Percentiles rank a stretch among this genome's conserved stretches.
These are phyloP conservation scores for Colletotrichum horii DNA, from an alignment of 2,329 filamentous ascomycete genomes.

Conservation along the genomic window DNA sequence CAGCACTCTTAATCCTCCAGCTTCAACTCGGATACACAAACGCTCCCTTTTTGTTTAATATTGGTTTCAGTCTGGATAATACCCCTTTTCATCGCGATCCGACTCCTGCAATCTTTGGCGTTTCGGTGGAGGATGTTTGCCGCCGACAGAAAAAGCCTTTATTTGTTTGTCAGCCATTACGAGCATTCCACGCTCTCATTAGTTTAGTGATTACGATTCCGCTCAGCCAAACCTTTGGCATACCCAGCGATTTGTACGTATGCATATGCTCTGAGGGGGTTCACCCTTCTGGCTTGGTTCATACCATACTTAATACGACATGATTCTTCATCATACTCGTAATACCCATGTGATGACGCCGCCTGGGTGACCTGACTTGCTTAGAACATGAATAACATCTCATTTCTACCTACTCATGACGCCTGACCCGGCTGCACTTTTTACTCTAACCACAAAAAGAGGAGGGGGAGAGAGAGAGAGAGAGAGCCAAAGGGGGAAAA, in stretches of 20 bases:
- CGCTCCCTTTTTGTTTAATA: neutral
- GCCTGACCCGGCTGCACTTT: conserved; percentile 23
- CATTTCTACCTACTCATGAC: conserved; percentile 24
- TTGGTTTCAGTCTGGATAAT: conserved; percentile 20
- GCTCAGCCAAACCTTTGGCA: neutral
- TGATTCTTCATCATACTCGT: neutral
- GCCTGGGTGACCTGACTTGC: neutral
- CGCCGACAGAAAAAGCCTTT: neutral
- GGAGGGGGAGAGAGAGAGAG: neutral
- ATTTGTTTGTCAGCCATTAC: neutral
- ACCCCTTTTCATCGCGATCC: conserved; percentile 13
- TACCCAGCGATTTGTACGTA: neutral
- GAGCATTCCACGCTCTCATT: neutral
- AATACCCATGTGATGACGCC: neutral
- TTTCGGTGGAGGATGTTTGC: neutral
- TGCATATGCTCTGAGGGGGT: neutral
- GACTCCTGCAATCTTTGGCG: neutral
- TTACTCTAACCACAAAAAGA: conserved; percentile 16
- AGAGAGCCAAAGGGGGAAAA: neutral
- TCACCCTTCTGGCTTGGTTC: neutral
- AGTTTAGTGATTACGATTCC: neutral
- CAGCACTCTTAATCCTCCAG: neutral
- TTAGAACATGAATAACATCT: conserved; percentile 20
- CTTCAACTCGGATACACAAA: neutral
- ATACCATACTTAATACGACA: neutral